A percentile compares a stretch with the other conserved stretches of the same genome.
phyloP scores from a whole-genome alignment of 805 yeast species.

The Cyberlindnera veronae region DNA sequence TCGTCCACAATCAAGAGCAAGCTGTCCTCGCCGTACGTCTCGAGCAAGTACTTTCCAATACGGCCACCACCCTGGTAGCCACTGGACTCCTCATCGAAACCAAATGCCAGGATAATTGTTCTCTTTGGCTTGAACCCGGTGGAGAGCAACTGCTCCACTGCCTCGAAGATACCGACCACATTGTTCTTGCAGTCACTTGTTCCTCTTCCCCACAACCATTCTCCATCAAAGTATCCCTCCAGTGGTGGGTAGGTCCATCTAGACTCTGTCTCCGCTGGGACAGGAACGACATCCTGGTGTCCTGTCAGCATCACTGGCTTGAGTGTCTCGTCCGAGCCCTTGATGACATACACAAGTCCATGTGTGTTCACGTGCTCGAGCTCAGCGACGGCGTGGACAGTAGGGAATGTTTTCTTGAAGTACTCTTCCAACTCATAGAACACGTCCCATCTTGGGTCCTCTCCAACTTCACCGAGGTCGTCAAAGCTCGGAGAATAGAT shows the following conservation, averaged over 20 bases:
- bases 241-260: slow-evolving; percentile 72
- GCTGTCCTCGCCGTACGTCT: slow-evolving; percentile 57
- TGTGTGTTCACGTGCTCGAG: slow-evolving; percentile 15
- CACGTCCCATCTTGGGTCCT: slow-evolving; percentile 16
- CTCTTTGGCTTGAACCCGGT: slow-evolving; percentile 57
- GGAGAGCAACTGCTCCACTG: slow-evolving; percentile 52
- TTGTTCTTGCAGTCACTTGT: slow-evolving; percentile 71
- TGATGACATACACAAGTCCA: slow-evolving; percentile 11
- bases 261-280: slow-evolving; percentile 51
- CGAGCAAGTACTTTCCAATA: slow-evolving; percentile 43
- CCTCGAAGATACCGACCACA: slow-evolving; percentile 61
- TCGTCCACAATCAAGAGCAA: slow-evolving; percentile 71
- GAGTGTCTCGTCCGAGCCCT: slow-evolving; percentile 46
- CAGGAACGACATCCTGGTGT: slow-evolving; percentile 85
- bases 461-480: slow-evolving; percentile 13
- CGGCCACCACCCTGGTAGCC: slow-evolving; percentile 46
- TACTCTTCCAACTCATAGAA: slow-evolving; percentile 11
- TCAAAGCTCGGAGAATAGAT: slow-evolving; percentile 14
- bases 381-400: slow-evolving; percentile 7
- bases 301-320: slow-evolving; percentile 73
- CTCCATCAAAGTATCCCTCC: slow-evolving; percentile 62
- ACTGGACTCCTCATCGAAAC: slow-evolving; percentile 70
- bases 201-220: slow-evolving; percentile 71
- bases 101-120: slow-evolving; percentile 61
- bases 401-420: slow-evolving; percentile 12